phyloP scores from a whole-genome alignment of 1,284 basidiomycete genomes.

The Ganoderma lucidum region DNA sequence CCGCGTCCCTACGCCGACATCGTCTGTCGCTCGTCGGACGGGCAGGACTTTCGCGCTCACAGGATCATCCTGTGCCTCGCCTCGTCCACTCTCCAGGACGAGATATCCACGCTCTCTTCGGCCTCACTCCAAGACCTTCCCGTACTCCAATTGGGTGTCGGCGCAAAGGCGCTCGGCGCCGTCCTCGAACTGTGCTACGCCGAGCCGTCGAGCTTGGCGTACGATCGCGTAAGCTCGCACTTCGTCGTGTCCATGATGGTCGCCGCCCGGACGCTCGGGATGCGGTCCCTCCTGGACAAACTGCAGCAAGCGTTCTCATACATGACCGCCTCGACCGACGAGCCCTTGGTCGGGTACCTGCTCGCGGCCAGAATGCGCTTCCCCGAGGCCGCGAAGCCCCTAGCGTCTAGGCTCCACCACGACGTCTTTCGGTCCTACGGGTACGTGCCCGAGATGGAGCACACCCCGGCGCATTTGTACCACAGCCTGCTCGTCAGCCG shows the following conservation, averaged over 20 bases:
- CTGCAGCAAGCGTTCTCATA: background rate
- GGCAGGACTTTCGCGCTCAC: slow-evolving; percentile 53
- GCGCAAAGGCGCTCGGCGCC: background rate
- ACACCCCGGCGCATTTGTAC: background rate
- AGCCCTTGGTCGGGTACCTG: slow-evolving; percentile 4
- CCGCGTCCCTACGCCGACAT: slow-evolving; percentile 41
- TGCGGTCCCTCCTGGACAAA: background rate
- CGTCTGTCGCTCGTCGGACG: slow-evolving; percentile 56
- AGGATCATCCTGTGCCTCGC: slow-evolving; percentile 51
- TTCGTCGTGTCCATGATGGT: background rate
- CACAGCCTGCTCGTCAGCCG: slow-evolving; percentile 6
- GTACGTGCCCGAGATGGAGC: slow-evolving; percentile 5
- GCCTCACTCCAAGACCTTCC: background rate
- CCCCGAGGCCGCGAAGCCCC: background rate
- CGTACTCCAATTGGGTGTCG: background rate
- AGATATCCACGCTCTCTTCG: background rate
- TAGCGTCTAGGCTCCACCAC: background rate
- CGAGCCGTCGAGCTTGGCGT: background rate
- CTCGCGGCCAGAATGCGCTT: slow-evolving; percentile 1
- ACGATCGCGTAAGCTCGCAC: background rate
- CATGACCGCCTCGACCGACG: background rate
- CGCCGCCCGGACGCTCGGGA: background rate
- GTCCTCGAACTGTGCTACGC: background rate
- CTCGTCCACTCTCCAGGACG: slow-evolving; percentile 41
- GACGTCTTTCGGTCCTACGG: slow-evolving; percentile 1